Evolutionary conservation across 768 basidiomycete species (phyloP).

Genomic region (Suillus subluteus): DNA sequence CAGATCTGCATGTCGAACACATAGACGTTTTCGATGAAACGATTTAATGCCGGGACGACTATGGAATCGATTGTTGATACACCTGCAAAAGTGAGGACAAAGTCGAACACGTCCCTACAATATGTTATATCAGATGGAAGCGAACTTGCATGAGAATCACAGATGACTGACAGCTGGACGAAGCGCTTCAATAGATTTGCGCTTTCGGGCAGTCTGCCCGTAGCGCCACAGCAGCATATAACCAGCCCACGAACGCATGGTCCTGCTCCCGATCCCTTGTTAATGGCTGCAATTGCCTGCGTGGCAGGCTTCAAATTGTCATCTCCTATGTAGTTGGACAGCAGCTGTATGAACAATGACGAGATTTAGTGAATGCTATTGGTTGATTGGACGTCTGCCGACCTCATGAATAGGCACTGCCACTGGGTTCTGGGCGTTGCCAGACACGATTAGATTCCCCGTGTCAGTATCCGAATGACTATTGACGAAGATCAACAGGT

Average conservation of each 20-base stretch:
- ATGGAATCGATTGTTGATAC: background rate
- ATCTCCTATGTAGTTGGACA: too few relatives aligned
- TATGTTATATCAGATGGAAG: too few relatives aligned
- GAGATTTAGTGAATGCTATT: too few relatives aligned
- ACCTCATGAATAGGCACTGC: background rate
- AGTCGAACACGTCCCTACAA: background rate
- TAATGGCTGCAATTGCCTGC: background rate
- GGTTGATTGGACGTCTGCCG: too few relatives aligned
- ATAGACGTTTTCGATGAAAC: slow-evolving; percentile 7
- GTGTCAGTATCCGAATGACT: background rate
- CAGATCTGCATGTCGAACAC: slow-evolving; percentile 3
- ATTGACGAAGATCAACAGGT: background rate
- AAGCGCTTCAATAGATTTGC: too few relatives aligned
- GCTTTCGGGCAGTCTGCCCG: background rate
- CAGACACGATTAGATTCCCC: background rate
- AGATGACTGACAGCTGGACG: too few relatives aligned
- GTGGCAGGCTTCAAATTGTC: background rate
- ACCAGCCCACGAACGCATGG: background rate
- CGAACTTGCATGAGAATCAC: too few relatives aligned
- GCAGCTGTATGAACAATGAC: background rate
- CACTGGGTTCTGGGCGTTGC: background rate
- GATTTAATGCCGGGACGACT: background rate
- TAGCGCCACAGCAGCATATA: background rate
- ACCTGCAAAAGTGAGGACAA: slow-evolving; percentile 4
- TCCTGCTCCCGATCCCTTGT: background rate